A percentile compares a stretch with the other conserved stretches of the same genome.
phyloP scores from a whole-genome alignment of 306 rosid genomes.

The Luffa acutangula region DNA sequence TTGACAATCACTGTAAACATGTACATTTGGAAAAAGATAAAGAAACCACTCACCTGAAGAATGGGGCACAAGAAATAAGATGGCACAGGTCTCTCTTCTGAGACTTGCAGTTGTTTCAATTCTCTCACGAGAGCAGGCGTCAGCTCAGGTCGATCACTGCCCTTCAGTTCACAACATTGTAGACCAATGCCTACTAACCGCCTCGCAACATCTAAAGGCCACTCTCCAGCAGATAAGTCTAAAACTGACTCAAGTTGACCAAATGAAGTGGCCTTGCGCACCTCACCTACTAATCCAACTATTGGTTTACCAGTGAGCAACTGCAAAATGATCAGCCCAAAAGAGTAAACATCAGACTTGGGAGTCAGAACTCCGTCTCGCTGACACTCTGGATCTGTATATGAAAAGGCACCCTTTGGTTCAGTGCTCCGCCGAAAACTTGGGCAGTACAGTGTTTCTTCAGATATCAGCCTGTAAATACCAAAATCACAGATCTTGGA shows the following conservation, averaged over 20 bases:
- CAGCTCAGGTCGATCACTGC: slow-evolving; percentile 62
- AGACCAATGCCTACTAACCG: slow-evolving; percentile 57
- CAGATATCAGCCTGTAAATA: slow-evolving; percentile 54
- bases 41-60: slow-evolving; percentile 38
- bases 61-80: slow-evolving; percentile 79
- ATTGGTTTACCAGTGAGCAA: slow-evolving; percentile 63
- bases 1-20: neutral
- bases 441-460: slow-evolving; percentile 49
- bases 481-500: slow-evolving; percentile 86
- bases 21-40: neutral
- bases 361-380: slow-evolving; percentile 59
- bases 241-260: slow-evolving; percentile 45
- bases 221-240: slow-evolving; percentile 69
- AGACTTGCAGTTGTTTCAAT: slow-evolving; percentile 48
- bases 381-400: slow-evolving; percentile 68
- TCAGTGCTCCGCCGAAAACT: slow-evolving; percentile 43
- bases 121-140: slow-evolving; percentile 74
- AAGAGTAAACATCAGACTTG: slow-evolving; percentile 73
- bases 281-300: slow-evolving; percentile 42
- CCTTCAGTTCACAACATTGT: slow-evolving; percentile 59
- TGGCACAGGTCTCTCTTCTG: slow-evolving; percentile 69
- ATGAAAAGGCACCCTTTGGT: slow-evolving; percentile 58
- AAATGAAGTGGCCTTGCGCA: slow-evolving; percentile 44
- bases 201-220: slow-evolving; percentile 49
- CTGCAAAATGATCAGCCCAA: slow-evolving; percentile 75